phyloP scores from a whole-genome alignment of 805 yeast species.

The Saccharomyces mikatae region DNA sequence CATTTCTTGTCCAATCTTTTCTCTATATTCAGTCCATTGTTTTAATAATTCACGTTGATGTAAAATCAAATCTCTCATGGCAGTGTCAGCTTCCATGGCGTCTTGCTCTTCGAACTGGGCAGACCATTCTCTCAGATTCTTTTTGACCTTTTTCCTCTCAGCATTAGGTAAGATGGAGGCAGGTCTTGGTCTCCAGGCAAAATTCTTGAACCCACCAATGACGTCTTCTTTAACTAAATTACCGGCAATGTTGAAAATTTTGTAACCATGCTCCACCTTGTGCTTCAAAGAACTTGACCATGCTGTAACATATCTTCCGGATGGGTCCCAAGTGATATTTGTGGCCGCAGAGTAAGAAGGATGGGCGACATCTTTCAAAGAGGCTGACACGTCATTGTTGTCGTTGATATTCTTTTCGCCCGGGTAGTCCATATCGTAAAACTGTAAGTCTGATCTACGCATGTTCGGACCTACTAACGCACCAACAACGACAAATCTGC shows the following conservation, averaged over 20 bases:
- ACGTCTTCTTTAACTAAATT: conserved; percentile 63
- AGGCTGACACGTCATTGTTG: conserved; percentile 42
- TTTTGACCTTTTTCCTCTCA: conserved; percentile 82
- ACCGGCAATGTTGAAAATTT: conserved; percentile 79
- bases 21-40: conserved; percentile 82
- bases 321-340: conserved; percentile 87
- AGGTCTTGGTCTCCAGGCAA: conserved; percentile 98
- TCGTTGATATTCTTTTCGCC: conserved; percentile 43
- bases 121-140: conserved; percentile 79
- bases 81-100: conserved; percentile 91
- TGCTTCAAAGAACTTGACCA: conserved; percentile 86
- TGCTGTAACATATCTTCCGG: conserved; percentile 82
- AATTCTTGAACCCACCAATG: conserved; percentile 76
- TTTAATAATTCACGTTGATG: conserved; percentile 71
- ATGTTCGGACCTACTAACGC: conserved; percentile 38
- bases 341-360: conserved; percentile 72
- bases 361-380: conserved; percentile 52
- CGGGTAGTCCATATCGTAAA: conserved; percentile 78
- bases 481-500: conserved; percentile 66
- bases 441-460: conserved; percentile 62
- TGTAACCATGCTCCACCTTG: conserved; percentile 83
- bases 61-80: conserved; percentile 80
- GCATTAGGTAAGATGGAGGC: conserved; percentile 61
- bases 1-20: conserved; percentile 40
- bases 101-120: conserved; percentile 92